These are phyloP conservation scores for Mycena galopus DNA, from an alignment of 768 basidiomycete genomes.

Conservation along the genomic window DNA sequence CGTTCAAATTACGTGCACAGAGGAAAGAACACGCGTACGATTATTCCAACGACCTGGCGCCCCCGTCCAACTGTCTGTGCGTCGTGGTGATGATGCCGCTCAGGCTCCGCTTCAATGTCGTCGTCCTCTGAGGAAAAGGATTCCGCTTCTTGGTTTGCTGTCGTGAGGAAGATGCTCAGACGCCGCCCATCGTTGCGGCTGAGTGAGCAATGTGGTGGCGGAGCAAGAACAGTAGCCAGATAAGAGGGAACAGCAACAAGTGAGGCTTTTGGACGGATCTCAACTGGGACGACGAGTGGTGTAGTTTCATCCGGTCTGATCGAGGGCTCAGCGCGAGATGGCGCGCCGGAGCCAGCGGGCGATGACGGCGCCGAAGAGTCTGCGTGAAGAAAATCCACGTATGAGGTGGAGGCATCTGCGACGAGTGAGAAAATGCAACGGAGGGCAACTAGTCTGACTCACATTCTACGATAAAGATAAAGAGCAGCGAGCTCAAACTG, in stretches of 20 bases:
- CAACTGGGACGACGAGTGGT: conserved; percentile 23
- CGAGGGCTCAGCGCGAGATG: conserved; percentile 34
- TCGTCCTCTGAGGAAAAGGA: conserved; percentile 9
- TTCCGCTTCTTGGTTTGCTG: conserved; percentile 41
- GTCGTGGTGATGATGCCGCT: conserved; percentile 19
- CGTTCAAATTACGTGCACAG: background rate
- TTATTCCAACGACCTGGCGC: conserved; percentile 79
- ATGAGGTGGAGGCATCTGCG: conserved; percentile 80
- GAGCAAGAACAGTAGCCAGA: conserved; percentile 29
- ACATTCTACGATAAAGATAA: conserved; percentile 89
- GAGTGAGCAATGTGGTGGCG: conserved; percentile 30
- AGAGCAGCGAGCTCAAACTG: conserved; percentile 73
- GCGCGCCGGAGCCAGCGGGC: conserved; percentile 45
- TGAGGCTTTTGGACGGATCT: conserved; percentile 19
- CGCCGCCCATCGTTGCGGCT: conserved; percentile 34
- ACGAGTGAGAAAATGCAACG: conserved; percentile 18
- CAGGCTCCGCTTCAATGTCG: conserved; percentile 34
- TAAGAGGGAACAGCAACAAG: conserved; percentile 19
- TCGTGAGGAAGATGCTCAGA: conserved; percentile 36
- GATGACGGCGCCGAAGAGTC: conserved; percentile 67
- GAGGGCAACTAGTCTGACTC: conserved; percentile 45
- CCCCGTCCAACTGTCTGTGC: conserved; percentile 60
- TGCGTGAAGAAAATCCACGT: conserved; percentile 78
- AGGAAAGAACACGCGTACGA: conserved; percentile 62
- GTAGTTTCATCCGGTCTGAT: conserved; percentile 20